Evolutionary conservation across 148 eudicot species (phyloP).

Genomic region (Tetragonia tetragonoides): DNA sequence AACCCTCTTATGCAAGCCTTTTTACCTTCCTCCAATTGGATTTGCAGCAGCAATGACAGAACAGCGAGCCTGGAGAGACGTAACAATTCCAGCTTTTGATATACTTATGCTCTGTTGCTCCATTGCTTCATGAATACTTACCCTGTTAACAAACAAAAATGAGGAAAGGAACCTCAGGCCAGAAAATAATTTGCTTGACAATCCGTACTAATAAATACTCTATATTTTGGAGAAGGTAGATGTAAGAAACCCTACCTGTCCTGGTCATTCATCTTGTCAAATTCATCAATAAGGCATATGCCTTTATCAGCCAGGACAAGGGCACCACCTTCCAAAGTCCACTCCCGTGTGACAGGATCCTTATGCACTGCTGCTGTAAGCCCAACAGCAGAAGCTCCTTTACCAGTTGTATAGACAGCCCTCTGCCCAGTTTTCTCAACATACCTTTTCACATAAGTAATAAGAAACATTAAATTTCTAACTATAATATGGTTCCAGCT

Average conservation of each 20-base stretch:
- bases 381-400: slow-evolving; percentile 99
- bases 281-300: slow-evolving; percentile 92
- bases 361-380: slow-evolving; percentile 97
- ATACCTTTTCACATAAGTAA: slow-evolving; percentile 44
- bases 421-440: slow-evolving; percentile 97
- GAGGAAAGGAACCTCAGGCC: background rate
- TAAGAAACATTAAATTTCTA: background rate
- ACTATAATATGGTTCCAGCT: background rate
- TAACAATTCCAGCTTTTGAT: slow-evolving; percentile 98
- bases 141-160: slow-evolving; percentile 42
- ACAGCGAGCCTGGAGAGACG: slow-evolving; percentile 97
- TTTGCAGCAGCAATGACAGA: slow-evolving; percentile 99
- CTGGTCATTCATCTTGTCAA: slow-evolving; percentile 99
- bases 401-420: slow-evolving; percentile 95
- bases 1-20: background rate
- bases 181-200: background rate
- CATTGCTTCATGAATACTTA: slow-evolving; percentile 99
- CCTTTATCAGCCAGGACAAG: slow-evolving; percentile 97
- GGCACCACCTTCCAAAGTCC: slow-evolving; percentile 99
- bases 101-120: slow-evolving; percentile 99
- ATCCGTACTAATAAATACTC: background rate
- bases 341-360: slow-evolving; percentile 95
- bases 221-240: background rate
- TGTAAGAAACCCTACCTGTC: slow-evolving; percentile 52
- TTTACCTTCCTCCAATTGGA: slow-evolving; percentile 97